Percentiles rank a stretch among this genome's conserved stretches.
These are phyloP conservation scores for Sutorius eximius DNA, from an alignment of 1,284 basidiomycete species.

Conservation along the genomic window DNA sequence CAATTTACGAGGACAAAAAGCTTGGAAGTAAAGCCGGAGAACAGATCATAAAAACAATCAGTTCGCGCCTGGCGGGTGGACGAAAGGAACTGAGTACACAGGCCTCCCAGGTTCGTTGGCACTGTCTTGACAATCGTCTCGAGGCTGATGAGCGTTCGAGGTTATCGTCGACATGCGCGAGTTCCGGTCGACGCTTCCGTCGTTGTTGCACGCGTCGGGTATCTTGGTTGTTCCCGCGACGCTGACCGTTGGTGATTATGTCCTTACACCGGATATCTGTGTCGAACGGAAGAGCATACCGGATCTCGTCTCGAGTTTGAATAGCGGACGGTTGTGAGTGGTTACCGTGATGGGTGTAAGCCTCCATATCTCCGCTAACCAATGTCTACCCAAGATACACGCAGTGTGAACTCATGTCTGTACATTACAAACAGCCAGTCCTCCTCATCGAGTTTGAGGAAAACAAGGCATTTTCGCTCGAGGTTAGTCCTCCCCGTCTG, in stretches of 20 bases:
- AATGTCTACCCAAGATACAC: constrained; percentile 65
- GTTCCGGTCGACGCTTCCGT: constrained; percentile 91
- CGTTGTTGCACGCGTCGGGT: constrained; percentile 82
- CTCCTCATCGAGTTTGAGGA: constrained; percentile 99
- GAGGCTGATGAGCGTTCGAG: constrained; percentile 38
- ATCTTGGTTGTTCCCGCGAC: constrained; percentile 88
- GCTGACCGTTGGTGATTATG: constrained; percentile 94
- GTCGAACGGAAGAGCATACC: constrained; percentile 94
- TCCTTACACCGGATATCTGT: constrained; percentile 92
- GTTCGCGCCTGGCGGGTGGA: constrained; percentile 86
- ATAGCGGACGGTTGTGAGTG: constrained; percentile 85
- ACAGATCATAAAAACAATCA: constrained; percentile 81
- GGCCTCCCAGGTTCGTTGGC: constrained; percentile 61
- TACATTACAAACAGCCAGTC: constrained; percentile 92
- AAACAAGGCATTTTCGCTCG: constrained; percentile 90
- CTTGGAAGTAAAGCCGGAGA: constrained; percentile 45
- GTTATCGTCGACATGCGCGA: constrained; percentile 97
- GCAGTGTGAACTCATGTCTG: constrained; percentile 96
- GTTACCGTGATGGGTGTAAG: not conserved
- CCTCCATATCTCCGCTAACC: not conserved
- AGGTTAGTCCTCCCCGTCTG: constrained; percentile 50
- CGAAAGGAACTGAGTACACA: constrained; percentile 66
- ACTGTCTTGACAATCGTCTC: not conserved
- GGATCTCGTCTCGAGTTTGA: constrained; percentile 91
- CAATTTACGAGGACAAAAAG: constrained; percentile 76